A percentile compares a stretch with the other conserved stretches of the same genome.
These are phyloP conservation scores for Melampsora larici-populina DNA, from an alignment of 1,284 basidiomycete species.

Conservation along the genomic window DNA sequence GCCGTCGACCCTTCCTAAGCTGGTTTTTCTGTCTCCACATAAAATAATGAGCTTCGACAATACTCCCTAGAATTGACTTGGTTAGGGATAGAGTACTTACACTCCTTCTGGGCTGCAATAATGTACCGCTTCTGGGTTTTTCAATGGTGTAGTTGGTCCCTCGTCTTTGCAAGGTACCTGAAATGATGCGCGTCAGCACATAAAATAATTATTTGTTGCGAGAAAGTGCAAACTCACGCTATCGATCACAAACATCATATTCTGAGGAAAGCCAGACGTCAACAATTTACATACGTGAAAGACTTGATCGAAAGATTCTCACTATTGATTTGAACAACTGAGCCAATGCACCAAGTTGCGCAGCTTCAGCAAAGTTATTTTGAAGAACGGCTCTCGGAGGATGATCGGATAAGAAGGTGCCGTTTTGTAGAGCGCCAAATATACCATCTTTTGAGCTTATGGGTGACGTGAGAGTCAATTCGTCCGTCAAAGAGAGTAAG, in stretches of 20 bases:
- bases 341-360: conserved; percentile 26
- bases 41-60: background rate
- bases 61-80: too few relatives aligned
- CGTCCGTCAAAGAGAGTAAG: conserved; percentile 9
- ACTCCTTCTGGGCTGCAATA: conserved; percentile 35
- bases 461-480: conserved; percentile 26
- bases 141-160: conserved; percentile 36
- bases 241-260: conserved; percentile 40
- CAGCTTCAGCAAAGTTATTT: conserved; percentile 21
- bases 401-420: conserved; percentile 32
- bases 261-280: conserved; percentile 1
- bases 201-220: background rate
- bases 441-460: conserved; percentile 33
- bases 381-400: conserved; percentile 20
- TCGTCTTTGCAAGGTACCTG: conserved; percentile 33
- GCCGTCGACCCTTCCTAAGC: conserved; percentile 7
- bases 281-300: background rate
- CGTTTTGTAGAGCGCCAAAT: conserved; percentile 29
- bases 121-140: conserved; percentile 30
- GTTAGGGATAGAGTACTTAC: background rate
- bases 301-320: background rate
- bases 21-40: conserved; percentile 17
- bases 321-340: conserved; percentile 27
- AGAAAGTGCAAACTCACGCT: conserved; percentile 7
- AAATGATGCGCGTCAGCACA: background rate